phyloP scores from a whole-genome alignment of 2,329 filamentous ascomycete species.

The Colletotrichum sp. region DNA sequence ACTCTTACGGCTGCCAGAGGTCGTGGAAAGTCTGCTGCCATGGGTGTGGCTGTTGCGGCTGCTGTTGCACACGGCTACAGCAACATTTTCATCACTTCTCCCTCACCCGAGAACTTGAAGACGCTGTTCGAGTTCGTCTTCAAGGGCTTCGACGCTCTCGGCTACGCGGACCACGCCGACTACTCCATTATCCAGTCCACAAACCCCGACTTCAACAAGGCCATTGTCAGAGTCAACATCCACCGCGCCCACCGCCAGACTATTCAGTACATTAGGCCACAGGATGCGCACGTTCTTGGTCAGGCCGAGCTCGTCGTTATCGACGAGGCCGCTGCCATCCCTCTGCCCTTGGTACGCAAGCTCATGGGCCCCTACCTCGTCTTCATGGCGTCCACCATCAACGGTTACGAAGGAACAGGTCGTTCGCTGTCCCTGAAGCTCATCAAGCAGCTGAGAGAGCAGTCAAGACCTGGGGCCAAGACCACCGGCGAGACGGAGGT shows the following conservation, averaged over 20 bases:
- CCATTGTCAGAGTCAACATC: conserved; percentile 95
- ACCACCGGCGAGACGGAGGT: conserved; percentile 66
- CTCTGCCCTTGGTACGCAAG: conserved; percentile 88
- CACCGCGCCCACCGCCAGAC: conserved; percentile 95
- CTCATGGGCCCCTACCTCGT: conserved; percentile 96
- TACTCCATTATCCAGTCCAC: conserved; percentile 99
- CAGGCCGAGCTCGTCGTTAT: conserved; percentile 96
- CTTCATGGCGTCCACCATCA: conserved; percentile 99
- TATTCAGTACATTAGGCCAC: conserved; percentile 97
- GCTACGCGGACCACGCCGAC: conserved; percentile 93
- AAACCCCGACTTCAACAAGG: conserved; percentile 98
- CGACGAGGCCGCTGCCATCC: conserved; percentile 96
- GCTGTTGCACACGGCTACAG: conserved; percentile 96
- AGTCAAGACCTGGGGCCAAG: conserved; percentile 73
- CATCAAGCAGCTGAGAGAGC: conserved; percentile 94
- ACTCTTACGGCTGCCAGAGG: conserved; percentile 92
- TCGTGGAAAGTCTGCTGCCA: conserved; percentile 93
- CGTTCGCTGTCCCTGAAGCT: conserved; percentile 94
- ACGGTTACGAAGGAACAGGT: conserved; percentile 97
- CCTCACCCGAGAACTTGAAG: conserved; percentile 97
- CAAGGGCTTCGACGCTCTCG: conserved; percentile 94
- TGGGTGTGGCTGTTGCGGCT: conserved; percentile 92
- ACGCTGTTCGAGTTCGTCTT: conserved; percentile 98
- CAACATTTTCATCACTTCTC: conserved; percentile 99
- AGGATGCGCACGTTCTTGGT: conserved; percentile 92